phyloP scores from a whole-genome alignment of 371 early-diverging fungal genomes.

The Haplosporangium sp. region DNA sequence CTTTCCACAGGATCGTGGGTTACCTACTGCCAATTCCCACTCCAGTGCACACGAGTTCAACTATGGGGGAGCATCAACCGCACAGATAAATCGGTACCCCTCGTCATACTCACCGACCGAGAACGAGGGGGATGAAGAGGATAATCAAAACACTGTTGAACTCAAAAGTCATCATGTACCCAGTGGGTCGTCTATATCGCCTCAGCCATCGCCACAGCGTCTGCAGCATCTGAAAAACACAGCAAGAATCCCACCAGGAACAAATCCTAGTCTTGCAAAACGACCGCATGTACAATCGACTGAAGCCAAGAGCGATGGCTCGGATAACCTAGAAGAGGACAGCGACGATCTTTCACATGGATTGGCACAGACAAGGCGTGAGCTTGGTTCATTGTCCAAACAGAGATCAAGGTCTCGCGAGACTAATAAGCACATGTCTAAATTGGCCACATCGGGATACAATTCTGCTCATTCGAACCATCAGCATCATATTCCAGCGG shows the following conservation, averaged over 20 bases:
- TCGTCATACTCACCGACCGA: conserved; percentile 43
- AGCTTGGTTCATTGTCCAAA: conserved; percentile 7
- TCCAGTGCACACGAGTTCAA: conserved; percentile 1
- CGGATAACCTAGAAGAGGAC: conserved; percentile 14
- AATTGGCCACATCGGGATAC: not conserved
- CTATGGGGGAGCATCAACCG: not conserved
- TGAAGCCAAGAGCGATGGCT: not conserved
- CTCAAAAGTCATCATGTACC: not conserved
- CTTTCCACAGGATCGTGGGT: too few relatives aligned
- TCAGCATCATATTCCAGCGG: not conserved
- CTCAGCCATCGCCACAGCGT: not conserved
- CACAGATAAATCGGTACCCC: conserved; percentile 15
- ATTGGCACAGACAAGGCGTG: conserved; percentile 26
- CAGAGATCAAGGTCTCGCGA: not conserved
- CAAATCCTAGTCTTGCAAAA: not conserved
- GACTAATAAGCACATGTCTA: not conserved
- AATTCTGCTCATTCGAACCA: not conserved
- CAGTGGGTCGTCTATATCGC: not conserved
- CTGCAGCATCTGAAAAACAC: not conserved
- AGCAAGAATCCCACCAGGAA: not conserved
- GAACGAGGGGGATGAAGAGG: conserved; percentile 11
- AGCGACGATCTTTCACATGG: conserved; percentile 26
- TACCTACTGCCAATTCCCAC: not conserved
- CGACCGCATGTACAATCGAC: not conserved
- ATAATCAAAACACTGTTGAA: conserved; percentile 33